A percentile compares a stretch with the other conserved stretches of the same genome.
phyloP scores from a whole-genome alignment of 345 rosid genomes.

The Populus ilicifolia region DNA sequence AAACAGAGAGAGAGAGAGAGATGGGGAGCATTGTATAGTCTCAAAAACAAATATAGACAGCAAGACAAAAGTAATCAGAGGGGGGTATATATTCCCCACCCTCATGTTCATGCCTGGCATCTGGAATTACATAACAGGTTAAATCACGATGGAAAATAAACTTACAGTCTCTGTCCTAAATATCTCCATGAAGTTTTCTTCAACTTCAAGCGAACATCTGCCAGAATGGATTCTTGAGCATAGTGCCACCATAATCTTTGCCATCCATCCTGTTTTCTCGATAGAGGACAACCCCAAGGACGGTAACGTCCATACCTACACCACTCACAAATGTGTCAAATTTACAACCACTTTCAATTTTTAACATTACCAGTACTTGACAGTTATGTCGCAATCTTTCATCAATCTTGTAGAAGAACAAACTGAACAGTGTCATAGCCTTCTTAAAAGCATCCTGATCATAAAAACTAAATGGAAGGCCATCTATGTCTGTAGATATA shows the following conservation, averaged over 20 bases:
- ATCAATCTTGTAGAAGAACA: background rate
- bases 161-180: constrained; percentile 73
- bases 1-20: no score
- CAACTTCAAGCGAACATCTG: constrained; percentile 67
- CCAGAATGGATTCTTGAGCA: constrained; percentile 70
- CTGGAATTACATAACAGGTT: background rate
- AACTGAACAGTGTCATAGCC: background rate
- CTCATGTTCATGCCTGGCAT: no score
- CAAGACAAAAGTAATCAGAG: no score
- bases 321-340: constrained; percentile 15
- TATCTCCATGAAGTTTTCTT: constrained; percentile 86
- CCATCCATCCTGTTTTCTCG: constrained; percentile 67
- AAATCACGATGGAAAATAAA: constrained; percentile 14
- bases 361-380: background rate
- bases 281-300: constrained; percentile 55
- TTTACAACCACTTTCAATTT: background rate
- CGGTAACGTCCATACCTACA: constrained; percentile 89
- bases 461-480: background rate
- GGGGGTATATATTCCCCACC: no score
- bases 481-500: background rate
- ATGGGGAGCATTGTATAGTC: no score
- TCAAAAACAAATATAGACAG: no score
- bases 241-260: constrained; percentile 82
- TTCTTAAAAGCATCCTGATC: background rate
- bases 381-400: background rate